phyloP scores from a whole-genome alignment of 192 early-diverging fungal species.

The Blastocladiella britannica region DNA sequence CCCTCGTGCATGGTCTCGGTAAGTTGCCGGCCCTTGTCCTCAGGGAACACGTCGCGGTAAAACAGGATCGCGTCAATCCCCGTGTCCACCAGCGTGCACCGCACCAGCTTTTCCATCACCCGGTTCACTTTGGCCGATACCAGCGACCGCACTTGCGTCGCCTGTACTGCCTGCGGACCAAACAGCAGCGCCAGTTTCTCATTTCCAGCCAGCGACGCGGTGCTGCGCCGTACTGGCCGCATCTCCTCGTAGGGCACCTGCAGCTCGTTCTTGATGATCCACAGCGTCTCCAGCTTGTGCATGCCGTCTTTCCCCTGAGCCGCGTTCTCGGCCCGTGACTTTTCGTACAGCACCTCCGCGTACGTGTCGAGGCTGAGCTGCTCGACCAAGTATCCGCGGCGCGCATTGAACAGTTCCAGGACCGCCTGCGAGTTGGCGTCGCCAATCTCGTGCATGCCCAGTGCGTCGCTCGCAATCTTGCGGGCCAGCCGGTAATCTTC shows the following conservation, averaged over 20 bases:
- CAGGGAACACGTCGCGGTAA: conserved; percentile 31
- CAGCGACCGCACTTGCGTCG: conserved; percentile 39
- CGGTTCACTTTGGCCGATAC: conserved; percentile 46
- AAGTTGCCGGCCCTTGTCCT: conserved; percentile 29
- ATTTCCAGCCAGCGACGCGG: conserved; percentile 28
- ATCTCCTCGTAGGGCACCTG: conserved; percentile 59
- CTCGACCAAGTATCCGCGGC: conserved; percentile 51
- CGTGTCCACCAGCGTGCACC: conserved; percentile 47
- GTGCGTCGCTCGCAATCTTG: conserved; percentile 88
- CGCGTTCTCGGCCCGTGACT: too few species aligned
- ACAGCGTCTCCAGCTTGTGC: conserved; percentile 59
- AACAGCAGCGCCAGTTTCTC: conserved; percentile 62
- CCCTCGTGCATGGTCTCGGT: conserved; percentile 41
- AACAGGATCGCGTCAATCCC: conserved; percentile 73
- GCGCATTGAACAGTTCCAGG: conserved; percentile 48
- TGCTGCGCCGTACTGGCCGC: too few species aligned
- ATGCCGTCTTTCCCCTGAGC: too few species aligned
- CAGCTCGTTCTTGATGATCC: conserved; percentile 72
- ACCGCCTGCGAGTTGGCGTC: conserved; percentile 43
- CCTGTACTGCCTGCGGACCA: conserved; percentile 55
- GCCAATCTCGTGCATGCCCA: conserved; percentile 46
- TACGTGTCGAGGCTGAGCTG: conserved; percentile 78
- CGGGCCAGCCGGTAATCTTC: conserved; percentile 86
- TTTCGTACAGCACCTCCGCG: conserved; percentile 55
- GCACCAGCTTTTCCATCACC: conserved; percentile 51